Base-by-base conservation (phyloP, 345 rosid species). In the Capsella bursapastoris region DNA sequence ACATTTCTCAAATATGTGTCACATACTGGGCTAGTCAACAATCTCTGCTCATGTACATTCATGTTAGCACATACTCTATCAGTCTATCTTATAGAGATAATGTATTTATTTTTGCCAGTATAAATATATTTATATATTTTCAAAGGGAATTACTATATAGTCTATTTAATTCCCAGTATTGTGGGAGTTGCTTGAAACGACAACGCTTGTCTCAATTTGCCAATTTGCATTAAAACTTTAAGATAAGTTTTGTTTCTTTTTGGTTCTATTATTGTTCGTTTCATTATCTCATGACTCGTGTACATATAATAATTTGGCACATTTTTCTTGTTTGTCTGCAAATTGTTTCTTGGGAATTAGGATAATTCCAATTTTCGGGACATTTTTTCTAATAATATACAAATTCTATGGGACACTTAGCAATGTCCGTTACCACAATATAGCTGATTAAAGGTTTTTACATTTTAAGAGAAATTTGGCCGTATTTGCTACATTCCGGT, bases 291-390 rank as follows among this genome's bases (percentile, higher is more conserved):
- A 74, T 15, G 65, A 67, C 61, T 67, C 73, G 68, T 74, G 68
- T 76, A 25, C 60, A 49, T 41, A 48, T n/a, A 49, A 76, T 35
- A 76, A 63, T 63, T 37, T 47, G 71, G 14, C 75, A 70, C 80
- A 76, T 63, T 76, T 76, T 63, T 64, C 80, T 63, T 70, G 66
- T 37, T 76, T 70, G 59, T 70, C 52, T 64, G 45, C 66, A 63
- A 70, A 55, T 28, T 70, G 18, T 64, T 55, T 70, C 52, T 16
- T 55, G 41, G 57, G 31, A 75, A 44, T 14, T 18, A 41, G 58
- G 65, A 62, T 47, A 70, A 13, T 47, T 52, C 57, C 48, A 10
- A 10, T 52, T 37, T 7, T 68, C 52, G 40, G 73, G 41, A 48
- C 34, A 18, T 18, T 18, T 37, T 63, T 58, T 41, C 29, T 57